Base-by-base conservation (phyloP, 2,329 filamentous ascomycete genomes). In the Clonostachys solani region DNA sequence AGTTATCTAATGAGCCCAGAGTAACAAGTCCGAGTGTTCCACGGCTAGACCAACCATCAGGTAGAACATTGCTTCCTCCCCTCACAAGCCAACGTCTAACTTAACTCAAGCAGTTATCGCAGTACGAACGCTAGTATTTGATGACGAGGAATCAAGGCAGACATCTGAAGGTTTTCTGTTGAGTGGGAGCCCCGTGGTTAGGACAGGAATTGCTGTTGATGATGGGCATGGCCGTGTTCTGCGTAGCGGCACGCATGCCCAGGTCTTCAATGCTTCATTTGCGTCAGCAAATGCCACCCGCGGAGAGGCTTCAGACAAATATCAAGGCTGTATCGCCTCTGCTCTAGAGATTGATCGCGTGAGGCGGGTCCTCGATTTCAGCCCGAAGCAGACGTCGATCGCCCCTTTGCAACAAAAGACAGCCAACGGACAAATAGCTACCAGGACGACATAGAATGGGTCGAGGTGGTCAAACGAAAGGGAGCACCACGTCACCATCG, bases 291-390 rank as follows among this genome's bases (percentile, higher is more conserved):
- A 63, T 17, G 61, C 68, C 6, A 72, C 64, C 42, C 60, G 72
- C 2, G 75, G 80, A 36, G 81, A 87, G 36, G 81, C 89, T 38
- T 68, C 77, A 12, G 80, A 86, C 48, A 82, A 80, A 45, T 87
- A 95, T 59, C 81, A 87, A 57, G 78, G 80, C 38, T 82, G 90
- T 29, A 68, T 99, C 47, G 91, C 92, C 9, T 72, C 85, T 15
- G 94, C 94, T 4, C 74, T 97, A 45, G 80, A 88, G n/a, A 77
- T 97, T 50, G 84, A 95, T 60, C 83, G 81, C 42, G 73, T 80
- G 33, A 74, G 78, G 23, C 81, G 81, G 51, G 71, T 95, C 13
- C 72, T 96, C 33, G 75, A 77, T 38, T 83, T 81, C 53, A 64
- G 13, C n/a, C 10, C 35, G 15, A 18, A 43, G 42, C 3, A 35